Evolutionary conservation across 768 basidiomycete species (phyloP), one percentile per base, ranked within the genome.

Genomic region (Boletus rubropictus): DNA sequence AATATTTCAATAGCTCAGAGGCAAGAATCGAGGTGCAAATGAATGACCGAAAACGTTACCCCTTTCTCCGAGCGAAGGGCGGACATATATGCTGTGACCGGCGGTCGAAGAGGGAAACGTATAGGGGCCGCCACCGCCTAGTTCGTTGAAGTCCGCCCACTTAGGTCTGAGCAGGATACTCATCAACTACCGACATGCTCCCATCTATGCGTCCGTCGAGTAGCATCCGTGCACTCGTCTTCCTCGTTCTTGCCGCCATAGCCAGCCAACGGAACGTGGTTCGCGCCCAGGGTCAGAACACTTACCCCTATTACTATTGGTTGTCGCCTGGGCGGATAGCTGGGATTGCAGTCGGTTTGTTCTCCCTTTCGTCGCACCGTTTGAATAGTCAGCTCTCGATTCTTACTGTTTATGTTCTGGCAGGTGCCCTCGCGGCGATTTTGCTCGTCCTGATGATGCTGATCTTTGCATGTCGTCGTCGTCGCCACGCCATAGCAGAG

Each of bases 331-430:
- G 48, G 5, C 58, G 65, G 18, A 61, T 65, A 45, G 56, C 27
- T 15, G 63, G 56, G 11, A 37, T 65, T 5, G 53, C 55, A 12
- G 7, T 65, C 36, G 65, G 63, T 67, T 7, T 17, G 62, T 49
- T 27, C 7, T n/a, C 22, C 17, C 22, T 21, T 2, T n/a, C n/a
- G n/a, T n/a, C n/a, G n/a, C n/a, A n/a, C 15, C 7, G 35, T 21
- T 2, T 15, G 11, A 24, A 18, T 1, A 3, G 33, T 5, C 15
- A 4, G 15, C 2, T 28, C 6, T 9, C 12, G 17, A 6, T 33
- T 10, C 27, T 57, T 14, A 48, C 21, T 11, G 20, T 20, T 37
- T 11, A 1, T 22, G 9, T 3, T 3, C 29, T n/a, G 15, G 3
- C 39, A 65, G 63, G 50, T 4, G 39, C 28, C 27, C 0, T 51